Percentiles rank a stretch among this genome's conserved stretches.
These are phyloP conservation scores for Acacia melanoxylon DNA, from an alignment of 306 rosid species.

Conservation along the genomic window DNA sequence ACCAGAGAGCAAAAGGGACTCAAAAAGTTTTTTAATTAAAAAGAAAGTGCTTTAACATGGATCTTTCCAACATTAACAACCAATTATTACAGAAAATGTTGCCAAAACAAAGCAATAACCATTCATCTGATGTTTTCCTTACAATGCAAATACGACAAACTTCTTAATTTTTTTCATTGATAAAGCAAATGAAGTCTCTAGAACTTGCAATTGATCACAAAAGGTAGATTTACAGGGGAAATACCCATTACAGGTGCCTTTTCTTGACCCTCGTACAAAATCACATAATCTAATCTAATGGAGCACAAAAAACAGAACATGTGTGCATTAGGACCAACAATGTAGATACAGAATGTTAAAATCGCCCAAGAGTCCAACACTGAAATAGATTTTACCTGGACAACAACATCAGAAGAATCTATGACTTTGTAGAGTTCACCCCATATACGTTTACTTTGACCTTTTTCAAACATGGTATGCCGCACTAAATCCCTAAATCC, in stretches of 20 bases:
- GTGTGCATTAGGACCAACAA: background rate
- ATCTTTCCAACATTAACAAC: constrained; percentile 11
- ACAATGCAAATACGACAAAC: background rate
- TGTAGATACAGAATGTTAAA: constrained; percentile 4
- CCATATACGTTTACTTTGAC: constrained; percentile 99
- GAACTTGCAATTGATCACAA: background rate
- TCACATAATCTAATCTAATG: background rate
- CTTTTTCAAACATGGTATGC: constrained; percentile 95
- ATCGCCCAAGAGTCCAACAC: background rate
- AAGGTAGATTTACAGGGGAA: background rate
- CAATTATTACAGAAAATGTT: background rate
- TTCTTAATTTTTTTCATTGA: background rate
- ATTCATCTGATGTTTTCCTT: background rate
- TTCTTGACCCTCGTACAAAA: background rate
- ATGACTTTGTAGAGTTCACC: constrained; percentile 97
- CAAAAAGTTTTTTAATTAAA: background rate
- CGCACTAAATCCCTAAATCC: constrained; percentile 87
- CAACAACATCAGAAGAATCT: constrained; percentile 98
- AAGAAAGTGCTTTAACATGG: constrained; percentile 8
- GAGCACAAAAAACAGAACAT: background rate
- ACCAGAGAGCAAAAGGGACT: background rate
- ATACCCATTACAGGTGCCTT: background rate
- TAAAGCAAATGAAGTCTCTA: background rate
- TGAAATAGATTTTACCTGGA: constrained; percentile 62
- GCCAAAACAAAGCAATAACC: background rate